Percentiles rank a stretch among this genome's conserved stretches.
Conservation (phyloP, 2,329 filamentous ascomycete genomes). For the Metarhizium album region DNA sequence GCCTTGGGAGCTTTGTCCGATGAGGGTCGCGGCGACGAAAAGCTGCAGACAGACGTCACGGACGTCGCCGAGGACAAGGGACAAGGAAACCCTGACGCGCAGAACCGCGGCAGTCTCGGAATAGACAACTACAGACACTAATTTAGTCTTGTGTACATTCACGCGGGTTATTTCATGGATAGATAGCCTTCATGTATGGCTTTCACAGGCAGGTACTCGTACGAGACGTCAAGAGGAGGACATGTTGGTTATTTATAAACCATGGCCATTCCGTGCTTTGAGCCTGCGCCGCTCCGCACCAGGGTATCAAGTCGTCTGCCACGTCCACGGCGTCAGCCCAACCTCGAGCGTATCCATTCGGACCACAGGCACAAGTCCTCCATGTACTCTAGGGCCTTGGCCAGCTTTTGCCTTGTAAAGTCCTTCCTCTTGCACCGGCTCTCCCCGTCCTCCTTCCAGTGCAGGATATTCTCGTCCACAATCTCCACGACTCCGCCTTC, state of each 20-base stretch:
- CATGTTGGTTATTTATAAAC: no score
- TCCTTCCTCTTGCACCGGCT: slow-evolving; percentile 22
- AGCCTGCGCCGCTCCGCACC: not conserved
- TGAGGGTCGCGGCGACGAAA: not conserved
- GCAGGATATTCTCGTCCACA: slow-evolving; percentile 41
- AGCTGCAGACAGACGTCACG: no score
- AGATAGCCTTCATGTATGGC: no score
- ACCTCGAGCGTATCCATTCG: slow-evolving; percentile 37
- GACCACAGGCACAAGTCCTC: slow-evolving; percentile 44
- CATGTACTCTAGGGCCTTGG: slow-evolving; percentile 33
- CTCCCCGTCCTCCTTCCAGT: slow-evolving; percentile 8
- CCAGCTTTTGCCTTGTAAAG: slow-evolving; percentile 32
- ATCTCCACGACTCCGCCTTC: slow-evolving; percentile 49
- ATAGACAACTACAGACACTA: no score
- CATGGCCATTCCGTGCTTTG: no score
- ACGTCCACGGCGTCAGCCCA: slow-evolving; percentile 13
- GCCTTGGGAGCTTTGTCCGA: slow-evolving; percentile 12
- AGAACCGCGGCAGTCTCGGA: no score
- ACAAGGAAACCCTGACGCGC: no score
- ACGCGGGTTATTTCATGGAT: no score
- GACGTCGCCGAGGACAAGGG: no score
- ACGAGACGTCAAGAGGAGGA: no score
- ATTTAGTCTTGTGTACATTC: no score
- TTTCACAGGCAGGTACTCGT: no score
- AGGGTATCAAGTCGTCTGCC: not conserved